These are phyloP conservation scores for Marchantia paleacea DNA, from an alignment of 225 moss, liverwort and hornwort genomes.

Conservation along the genomic window DNA sequence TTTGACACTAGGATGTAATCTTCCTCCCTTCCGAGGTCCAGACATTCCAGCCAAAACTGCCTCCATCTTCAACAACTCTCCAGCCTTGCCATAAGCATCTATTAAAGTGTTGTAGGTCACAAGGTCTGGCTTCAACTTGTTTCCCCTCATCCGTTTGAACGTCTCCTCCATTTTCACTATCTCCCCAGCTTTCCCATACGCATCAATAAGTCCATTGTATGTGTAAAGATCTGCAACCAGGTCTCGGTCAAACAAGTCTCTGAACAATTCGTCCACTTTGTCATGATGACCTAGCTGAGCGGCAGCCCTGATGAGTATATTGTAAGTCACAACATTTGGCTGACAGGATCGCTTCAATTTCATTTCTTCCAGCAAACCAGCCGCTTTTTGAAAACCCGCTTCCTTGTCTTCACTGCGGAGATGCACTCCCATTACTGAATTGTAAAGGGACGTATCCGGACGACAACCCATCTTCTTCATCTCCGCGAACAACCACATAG, in stretches of 20 bases:
- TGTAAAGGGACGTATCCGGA: slow-evolving; percentile 84
- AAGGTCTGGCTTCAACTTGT: slow-evolving; percentile 65
- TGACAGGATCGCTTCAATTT: slow-evolving; percentile 63
- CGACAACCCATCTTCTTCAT: slow-evolving; percentile 64
- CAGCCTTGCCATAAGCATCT: slow-evolving; percentile 75
- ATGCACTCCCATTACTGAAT: slow-evolving; percentile 77
- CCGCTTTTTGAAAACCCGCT: slow-evolving; percentile 61
- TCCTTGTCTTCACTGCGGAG: slow-evolving; percentile 51
- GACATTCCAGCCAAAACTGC: slow-evolving; percentile 49
- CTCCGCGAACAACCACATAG: slow-evolving; percentile 81
- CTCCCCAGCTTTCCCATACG: slow-evolving; percentile 69
- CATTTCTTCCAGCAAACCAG: slow-evolving; percentile 67
- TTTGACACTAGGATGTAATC: slow-evolving; percentile 58
- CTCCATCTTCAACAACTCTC: slow-evolving; percentile 84
- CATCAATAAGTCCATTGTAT: slow-evolving; percentile 80
- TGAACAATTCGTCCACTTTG: slow-evolving; percentile 53
- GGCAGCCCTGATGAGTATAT: slow-evolving; percentile 79
- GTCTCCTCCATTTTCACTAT: slow-evolving; percentile 71
- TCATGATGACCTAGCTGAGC: slow-evolving; percentile 63
- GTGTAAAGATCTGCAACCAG: slow-evolving; percentile 66
- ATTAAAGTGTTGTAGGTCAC: slow-evolving; percentile 82
- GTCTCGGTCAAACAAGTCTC: slow-evolving; percentile 52
- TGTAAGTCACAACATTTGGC: slow-evolving; percentile 93
- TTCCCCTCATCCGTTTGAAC: slow-evolving; percentile 61
- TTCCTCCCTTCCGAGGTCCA: slow-evolving; percentile 35